phyloP scores from a whole-genome alignment of 176 grass and related monocot genomes.

The Leersia perrieri region DNA sequence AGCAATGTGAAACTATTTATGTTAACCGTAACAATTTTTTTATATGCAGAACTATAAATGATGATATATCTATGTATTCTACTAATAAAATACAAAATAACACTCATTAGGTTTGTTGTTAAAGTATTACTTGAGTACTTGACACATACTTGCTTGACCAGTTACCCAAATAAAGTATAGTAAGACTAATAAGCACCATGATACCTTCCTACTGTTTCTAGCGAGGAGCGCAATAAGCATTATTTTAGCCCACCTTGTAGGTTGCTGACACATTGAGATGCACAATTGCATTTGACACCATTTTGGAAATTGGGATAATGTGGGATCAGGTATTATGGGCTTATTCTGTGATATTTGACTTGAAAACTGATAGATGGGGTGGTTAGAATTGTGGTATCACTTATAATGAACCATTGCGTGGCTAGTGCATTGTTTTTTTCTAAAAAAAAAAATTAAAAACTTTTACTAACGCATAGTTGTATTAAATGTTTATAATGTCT shows the following conservation, averaged over 20 bases:
- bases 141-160: not conserved
- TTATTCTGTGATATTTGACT: not conserved
- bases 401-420: not conserved
- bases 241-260: not conserved
- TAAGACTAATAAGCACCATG: not conserved
- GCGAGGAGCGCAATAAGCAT: not conserved
- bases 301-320: not conserved
- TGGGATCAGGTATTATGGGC: not conserved
- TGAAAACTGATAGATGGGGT: not conserved
- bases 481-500: not conserved
- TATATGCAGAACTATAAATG: not conserved
- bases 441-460: not conserved
- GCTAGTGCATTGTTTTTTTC: not conserved
- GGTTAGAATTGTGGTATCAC: not conserved
- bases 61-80: not conserved
- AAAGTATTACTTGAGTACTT: not conserved
- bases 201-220: not conserved
- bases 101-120: not conserved
- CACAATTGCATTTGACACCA: not conserved
- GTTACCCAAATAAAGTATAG: no score
- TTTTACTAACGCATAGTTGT: not conserved
- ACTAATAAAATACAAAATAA: not conserved
- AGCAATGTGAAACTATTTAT: not conserved
- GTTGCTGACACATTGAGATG: not conserved
- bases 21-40: not conserved